These are phyloP conservation scores for Monosporozyma servazzii DNA, from an alignment of 805 yeast species.

Conservation along the genomic window DNA sequence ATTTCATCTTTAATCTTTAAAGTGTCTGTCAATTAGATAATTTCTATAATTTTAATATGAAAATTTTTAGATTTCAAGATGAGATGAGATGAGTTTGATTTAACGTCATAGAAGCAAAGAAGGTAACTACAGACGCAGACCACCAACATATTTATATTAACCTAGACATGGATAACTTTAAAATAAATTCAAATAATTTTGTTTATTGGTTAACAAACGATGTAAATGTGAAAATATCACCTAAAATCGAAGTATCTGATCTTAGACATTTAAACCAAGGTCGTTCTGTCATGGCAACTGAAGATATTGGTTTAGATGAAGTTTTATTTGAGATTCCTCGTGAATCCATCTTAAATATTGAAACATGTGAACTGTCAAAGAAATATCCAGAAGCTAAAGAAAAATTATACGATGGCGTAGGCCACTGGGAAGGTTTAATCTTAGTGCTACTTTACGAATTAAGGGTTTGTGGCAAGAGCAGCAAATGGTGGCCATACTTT, in stretches of 20 bases:
- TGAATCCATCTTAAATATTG: conserved; percentile 45
- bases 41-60: background rate
- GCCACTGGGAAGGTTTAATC: conserved; percentile 75
- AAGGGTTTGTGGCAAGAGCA: conserved; percentile 34
- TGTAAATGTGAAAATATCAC: conserved; percentile 40
- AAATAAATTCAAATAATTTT: conserved; percentile 32
- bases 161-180: conserved; percentile 11
- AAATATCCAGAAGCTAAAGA: conserved; percentile 27
- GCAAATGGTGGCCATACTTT: conserved; percentile 66
- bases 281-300: conserved; percentile 60
- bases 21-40: background rate
- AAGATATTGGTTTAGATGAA: conserved; percentile 54
- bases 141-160: conserved; percentile 10
- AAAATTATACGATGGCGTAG: conserved; percentile 32
- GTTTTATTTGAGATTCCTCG: conserved; percentile 63
- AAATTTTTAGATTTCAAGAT: background rate
- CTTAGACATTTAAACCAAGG: conserved; percentile 56
- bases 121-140: background rate
- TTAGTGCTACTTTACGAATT: conserved; percentile 57
- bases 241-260: conserved; percentile 54
- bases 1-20: background rate
- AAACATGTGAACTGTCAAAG: conserved; percentile 40
- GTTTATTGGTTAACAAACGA: conserved; percentile 35
- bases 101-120: no score
- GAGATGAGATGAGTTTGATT: background rate